Percentiles rank a stretch among this genome's conserved stretches.
These are phyloP conservation scores for Apophysomyces variabilis DNA, from an alignment of 371 early-diverging fungal species.

Conservation along the genomic window DNA sequence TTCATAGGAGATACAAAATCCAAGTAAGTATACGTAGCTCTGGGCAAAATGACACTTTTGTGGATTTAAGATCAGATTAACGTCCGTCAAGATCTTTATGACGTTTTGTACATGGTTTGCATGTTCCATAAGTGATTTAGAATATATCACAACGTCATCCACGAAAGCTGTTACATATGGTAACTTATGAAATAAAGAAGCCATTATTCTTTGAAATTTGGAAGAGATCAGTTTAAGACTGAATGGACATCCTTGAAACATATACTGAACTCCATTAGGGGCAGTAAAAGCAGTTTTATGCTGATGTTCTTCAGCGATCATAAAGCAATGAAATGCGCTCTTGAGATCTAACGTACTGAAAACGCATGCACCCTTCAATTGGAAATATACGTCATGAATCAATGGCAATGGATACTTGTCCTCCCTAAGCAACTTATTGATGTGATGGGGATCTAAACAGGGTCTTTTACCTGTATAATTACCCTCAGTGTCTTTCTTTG, in stretches of 20 bases:
- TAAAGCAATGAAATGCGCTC: slow-evolving; percentile 27
- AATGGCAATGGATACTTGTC: slow-evolving; percentile 14
- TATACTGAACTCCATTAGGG: too few relatives aligned
- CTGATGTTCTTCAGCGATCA: slow-evolving; percentile 21
- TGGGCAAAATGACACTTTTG: slow-evolving; percentile 24
- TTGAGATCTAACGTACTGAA: slow-evolving; percentile 26
- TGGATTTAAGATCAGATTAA: slow-evolving; percentile 22
- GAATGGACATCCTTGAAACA: too few relatives aligned
- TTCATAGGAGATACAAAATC: slow-evolving; percentile 18
- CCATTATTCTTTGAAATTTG: slow-evolving; percentile 27
- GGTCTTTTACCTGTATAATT: slow-evolving; percentile 13
- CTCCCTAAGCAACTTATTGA: slow-evolving; percentile 1
- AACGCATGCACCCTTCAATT: not conserved
- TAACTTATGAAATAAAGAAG: not conserved
- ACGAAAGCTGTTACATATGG: slow-evolving; percentile 1
- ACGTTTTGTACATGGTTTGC: slow-evolving; percentile 10
- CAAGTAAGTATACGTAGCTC: slow-evolving; percentile 12
- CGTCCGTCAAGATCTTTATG: slow-evolving; percentile 12
- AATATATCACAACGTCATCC: slow-evolving; percentile 17
- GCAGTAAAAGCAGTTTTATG: not conserved
- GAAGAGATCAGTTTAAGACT: slow-evolving; percentile 19
- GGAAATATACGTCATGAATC: slow-evolving; percentile 1
- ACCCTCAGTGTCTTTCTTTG: slow-evolving; percentile 26
- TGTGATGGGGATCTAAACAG: slow-evolving; percentile 9
- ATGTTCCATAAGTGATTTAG: slow-evolving; percentile 1